Evolutionary conservation across 805 yeast species (phyloP).

Genomic region (Isabelozyma gotoi): DNA sequence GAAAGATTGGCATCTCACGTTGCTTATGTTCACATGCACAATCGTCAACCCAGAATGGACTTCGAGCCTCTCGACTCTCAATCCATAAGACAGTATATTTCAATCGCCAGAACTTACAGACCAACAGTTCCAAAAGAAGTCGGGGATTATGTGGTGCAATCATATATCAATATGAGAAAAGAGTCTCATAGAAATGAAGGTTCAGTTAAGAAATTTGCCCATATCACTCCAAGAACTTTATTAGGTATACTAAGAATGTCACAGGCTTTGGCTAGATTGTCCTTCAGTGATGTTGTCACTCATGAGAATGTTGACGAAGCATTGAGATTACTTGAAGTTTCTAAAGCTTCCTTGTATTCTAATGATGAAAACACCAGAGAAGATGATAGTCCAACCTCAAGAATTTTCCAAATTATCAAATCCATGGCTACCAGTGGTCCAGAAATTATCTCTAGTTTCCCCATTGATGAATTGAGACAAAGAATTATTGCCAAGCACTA

Average conservation of each 20-base stretch:
- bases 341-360: constrained; percentile 76
- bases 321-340: constrained; percentile 76
- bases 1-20: constrained; percentile 90
- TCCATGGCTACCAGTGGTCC: constrained; percentile 47
- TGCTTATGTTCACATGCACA: constrained; percentile 93
- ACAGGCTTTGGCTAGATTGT: constrained; percentile 88
- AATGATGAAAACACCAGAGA: constrained; percentile 51
- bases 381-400: constrained; percentile 66
- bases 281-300: constrained; percentile 72
- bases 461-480: constrained; percentile 53
- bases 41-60: constrained; percentile 76
- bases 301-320: constrained; percentile 94
- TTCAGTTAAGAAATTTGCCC: constrained; percentile 77
- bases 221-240: constrained; percentile 93
- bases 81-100: constrained; percentile 82
- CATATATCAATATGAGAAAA: constrained; percentile 89
- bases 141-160: constrained; percentile 80
- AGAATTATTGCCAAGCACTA: constrained; percentile 78
- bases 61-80: constrained; percentile 76
- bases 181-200: constrained; percentile 80
- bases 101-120: constrained; percentile 78
- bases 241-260: constrained; percentile 89
- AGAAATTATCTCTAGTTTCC: constrained; percentile 13
- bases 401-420: constrained; percentile 70
- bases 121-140: constrained; percentile 84